Base-by-base conservation (phyloP, 148 eudicot species). In the Vaccinium vitisidaea region DNA sequence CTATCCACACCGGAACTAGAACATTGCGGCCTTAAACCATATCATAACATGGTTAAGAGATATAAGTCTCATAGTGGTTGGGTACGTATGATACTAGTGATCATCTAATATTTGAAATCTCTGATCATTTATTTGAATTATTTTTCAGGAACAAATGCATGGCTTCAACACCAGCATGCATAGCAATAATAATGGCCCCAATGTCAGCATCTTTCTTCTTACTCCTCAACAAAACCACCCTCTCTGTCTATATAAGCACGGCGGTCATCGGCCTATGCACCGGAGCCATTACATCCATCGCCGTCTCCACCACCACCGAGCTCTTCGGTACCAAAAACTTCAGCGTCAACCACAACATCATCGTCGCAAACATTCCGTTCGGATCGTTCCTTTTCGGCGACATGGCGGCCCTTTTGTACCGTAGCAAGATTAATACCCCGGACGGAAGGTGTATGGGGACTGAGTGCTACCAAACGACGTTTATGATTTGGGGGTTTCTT, bases 301-400 rank as follows among this genome's bases (percentile, higher is more conserved):
- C 97, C 0, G 94, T 96, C 10, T 88, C 95, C 25, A 88, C 91
- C 15, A 94, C 99, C n/a, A 87, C 94, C 10, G 94, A 96, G 77
- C 89, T 96, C 39, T 96, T 96, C 46, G 99, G 99, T 10, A 79
- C 92, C 0, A 87, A 90, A 23, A 88, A 92, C 73, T 95, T 95
- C 49, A 96, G 98, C 8, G 91, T 96, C 0, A 96, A 96, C 77
- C 99, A 96, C 83, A 96, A 95, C 83, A 87, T 96, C 12, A 73
- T 96, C 74, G 93, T 96, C 30, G 92, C 92, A 8, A 96, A 95
- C 80, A 96, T 95, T 36, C 99, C 99, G 1, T 81, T 96, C 27
- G 99, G 99, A 3, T 95, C 99, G 6, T 93, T 96, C 32, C 27
- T 95, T 6, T 96, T 93, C n/a, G 98, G 99, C 3, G 86, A 92